Conservation (phyloP, 2,329 filamentous ascomycete species). For the Ophiostoma montium region DNA sequence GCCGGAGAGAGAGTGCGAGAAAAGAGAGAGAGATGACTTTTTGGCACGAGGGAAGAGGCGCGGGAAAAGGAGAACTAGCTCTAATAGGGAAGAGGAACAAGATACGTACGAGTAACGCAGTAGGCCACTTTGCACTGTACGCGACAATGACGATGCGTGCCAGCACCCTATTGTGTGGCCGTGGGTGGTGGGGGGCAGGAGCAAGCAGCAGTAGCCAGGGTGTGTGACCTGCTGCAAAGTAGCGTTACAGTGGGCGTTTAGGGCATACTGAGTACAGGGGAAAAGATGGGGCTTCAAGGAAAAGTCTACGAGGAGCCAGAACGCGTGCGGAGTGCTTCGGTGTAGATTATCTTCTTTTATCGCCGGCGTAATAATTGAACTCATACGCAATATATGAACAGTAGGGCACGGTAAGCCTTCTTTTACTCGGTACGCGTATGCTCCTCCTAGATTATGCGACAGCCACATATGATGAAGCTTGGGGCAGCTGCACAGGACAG, state of each 20-base stretch:
- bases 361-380: no score
- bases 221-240: slow-evolving; percentile 1
- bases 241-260: neutral
- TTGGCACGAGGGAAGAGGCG: neutral
- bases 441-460: no score
- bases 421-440: no score
- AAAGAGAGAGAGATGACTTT: neutral
- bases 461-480: no score
- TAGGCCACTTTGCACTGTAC: neutral
- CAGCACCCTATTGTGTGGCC: neutral
- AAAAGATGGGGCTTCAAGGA: slow-evolving; percentile 5
- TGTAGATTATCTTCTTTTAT: no score
- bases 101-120: neutral
- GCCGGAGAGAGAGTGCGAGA: neutral
- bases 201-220: slow-evolving; percentile 1
- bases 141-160: slow-evolving; percentile 6
- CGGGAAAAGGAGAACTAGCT: neutral
- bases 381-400: no score
- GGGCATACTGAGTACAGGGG: neutral
- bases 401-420: no score
- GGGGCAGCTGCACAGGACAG: no score
- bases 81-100: neutral
- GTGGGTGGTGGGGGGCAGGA: neutral
- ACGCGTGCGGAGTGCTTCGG: neutral
- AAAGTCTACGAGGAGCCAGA: slow-evolving; percentile 9